Evolutionary conservation across 208 protist genomes (phyloP), one percentile per base, ranked within the genome.

Genomic region (Wallacemonas sp.): DNA sequence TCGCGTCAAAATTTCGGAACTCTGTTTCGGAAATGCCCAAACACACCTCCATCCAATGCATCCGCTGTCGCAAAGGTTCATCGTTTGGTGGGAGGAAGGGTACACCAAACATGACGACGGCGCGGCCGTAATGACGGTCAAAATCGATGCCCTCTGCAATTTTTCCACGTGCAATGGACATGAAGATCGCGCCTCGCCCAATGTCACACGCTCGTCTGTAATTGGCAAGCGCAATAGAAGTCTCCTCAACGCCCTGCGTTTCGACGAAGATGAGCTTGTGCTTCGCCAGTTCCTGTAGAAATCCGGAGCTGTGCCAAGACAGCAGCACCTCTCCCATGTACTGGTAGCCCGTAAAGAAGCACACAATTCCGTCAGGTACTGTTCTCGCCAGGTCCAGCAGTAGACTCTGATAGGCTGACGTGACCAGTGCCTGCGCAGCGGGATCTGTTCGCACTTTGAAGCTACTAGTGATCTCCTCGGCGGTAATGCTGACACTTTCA

Each of bases 121-220:
- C 87, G 33, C 96, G 75, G 17, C 97, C 97, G 80, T 99, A 99
- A 66, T 99, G 98, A 27, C 96, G 82, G 66, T 99, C 95, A 83
- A 99, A 99, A 77, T 99, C 98, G 54, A 99, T 99, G 33, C 98
- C 98, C 73, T 99, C 98, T 0, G 97, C 96, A 42, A 99, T 98
- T 58, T 98, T 98, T 6, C 96, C 96, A 69, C 98, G 87, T 5
- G 98, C 97, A 67, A 99, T 98, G 28, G 94, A 97, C 60, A 99
- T 92, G 67, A 99, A 98, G n/a, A 99, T 94, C 14, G 98, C 98
- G 11, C 98, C 99, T 36, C 98, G 83, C 21, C 98, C 98, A 79
- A 96, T 98, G 70, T 99, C 97, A 72, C 98, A 99, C 30, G 98
- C 98, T 17, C 88, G 84, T 34, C 93, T 80, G 78, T 99, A 99